A percentile compares a stretch with the other conserved stretches of the same genome.
Conservation (phyloP, 192 early-diverging fungal species). For the Funneliformis geosporum region DNA sequence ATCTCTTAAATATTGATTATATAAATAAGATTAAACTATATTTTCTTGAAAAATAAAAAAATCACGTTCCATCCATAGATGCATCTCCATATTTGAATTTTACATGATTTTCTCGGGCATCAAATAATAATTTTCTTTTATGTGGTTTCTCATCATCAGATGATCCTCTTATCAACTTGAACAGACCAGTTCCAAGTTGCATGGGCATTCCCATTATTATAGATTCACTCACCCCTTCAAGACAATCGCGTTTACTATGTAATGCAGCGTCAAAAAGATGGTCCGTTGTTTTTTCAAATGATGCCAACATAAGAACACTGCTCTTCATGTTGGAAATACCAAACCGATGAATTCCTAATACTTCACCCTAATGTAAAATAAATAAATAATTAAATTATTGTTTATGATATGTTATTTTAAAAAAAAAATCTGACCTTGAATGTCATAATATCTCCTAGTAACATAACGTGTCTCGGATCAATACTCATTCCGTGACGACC, state of each 20-base stretch:
- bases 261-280: constrained; percentile 98
- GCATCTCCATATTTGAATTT: background rate
- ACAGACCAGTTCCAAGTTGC: constrained; percentile 94
- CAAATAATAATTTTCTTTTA: constrained; percentile 63
- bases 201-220: constrained; percentile 99
- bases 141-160: constrained; percentile 54
- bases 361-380: constrained; percentile 72
- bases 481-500: constrained; percentile 89
- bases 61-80: background rate
- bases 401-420: constrained; percentile 16
- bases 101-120: constrained; percentile 49
- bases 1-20: too few species aligned
- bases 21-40: too few species aligned
- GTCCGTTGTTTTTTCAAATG: constrained; percentile 99
- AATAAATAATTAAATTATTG: background rate
- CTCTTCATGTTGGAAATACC: constrained; percentile 99
- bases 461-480: constrained; percentile 93
- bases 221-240: constrained; percentile 96
- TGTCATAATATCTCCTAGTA: constrained; percentile 97
- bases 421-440: constrained; percentile 66
- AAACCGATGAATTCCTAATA: constrained; percentile 97
- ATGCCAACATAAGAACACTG: constrained; percentile 97
- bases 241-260: constrained; percentile 90
- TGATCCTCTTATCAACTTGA: constrained; percentile 82
- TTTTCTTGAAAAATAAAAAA: too few species aligned